These are phyloP conservation scores for Neurospora sp. DNA, from an alignment of 495 filamentous ascomycete genomes.

Conservation along the genomic window DNA sequence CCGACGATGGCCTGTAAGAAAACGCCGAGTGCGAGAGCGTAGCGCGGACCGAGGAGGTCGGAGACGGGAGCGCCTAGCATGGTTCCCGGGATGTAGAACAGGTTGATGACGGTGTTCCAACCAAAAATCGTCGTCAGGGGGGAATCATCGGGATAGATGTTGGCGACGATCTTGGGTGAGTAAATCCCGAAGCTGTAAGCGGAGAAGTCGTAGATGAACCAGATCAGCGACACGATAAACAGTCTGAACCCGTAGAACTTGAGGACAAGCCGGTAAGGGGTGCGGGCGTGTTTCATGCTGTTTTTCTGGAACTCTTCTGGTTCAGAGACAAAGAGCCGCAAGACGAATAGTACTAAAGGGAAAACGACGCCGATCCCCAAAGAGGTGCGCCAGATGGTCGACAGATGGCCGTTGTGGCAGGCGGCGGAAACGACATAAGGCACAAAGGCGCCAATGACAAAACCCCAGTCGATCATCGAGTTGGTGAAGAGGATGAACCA, in stretches of 20 bases:
- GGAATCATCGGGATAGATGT: slow-evolving; percentile 44
- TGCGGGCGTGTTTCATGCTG: slow-evolving; percentile 41
- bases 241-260: slow-evolving; percentile 55
- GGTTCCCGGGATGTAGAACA: slow-evolving; percentile 80
- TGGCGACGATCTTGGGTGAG: slow-evolving; percentile 55
- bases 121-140: slow-evolving; percentile 69
- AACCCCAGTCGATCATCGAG: slow-evolving; percentile 74
- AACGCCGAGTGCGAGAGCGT: slow-evolving; percentile 58
- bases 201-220: slow-evolving; percentile 88
- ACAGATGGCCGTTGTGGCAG: slow-evolving; percentile 55
- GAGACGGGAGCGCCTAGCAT: slow-evolving; percentile 62
- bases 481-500: slow-evolving; percentile 96
- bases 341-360: slow-evolving; percentile 60
- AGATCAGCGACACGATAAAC: slow-evolving; percentile 63
- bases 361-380: slow-evolving; percentile 74
- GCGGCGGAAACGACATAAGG: slow-evolving; percentile 62
- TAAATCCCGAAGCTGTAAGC: slow-evolving; percentile 75
- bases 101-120: slow-evolving; percentile 75
- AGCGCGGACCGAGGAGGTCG: slow-evolving; percentile 67
- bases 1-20: slow-evolving; percentile 64
- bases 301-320: slow-evolving; percentile 68
- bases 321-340: slow-evolving; percentile 69
- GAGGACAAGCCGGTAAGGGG: slow-evolving; percentile 45
- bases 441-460: slow-evolving; percentile 64
- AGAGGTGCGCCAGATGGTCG: slow-evolving; percentile 64